Conservation (phyloP, 257 asterid genomes). For the Lavandula angustifolia region DNA sequence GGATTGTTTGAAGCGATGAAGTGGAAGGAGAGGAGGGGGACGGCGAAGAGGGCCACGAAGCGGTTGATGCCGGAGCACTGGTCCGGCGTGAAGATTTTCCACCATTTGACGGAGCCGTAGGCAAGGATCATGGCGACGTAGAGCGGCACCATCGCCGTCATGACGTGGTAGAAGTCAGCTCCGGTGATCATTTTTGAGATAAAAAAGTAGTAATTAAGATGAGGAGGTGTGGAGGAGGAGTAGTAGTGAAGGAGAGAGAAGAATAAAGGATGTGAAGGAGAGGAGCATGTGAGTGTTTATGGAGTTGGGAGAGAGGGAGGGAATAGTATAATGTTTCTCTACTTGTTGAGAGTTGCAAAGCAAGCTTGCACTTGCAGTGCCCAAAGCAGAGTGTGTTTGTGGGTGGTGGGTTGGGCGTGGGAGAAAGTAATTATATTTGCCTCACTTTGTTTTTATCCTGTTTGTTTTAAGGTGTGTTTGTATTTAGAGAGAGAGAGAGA, state of each 20-base stretch:
- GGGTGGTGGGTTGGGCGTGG: conserved; percentile 17
- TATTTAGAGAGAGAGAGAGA: conserved; percentile 28
- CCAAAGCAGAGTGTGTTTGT: conserved; percentile 45
- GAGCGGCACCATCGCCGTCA: conserved; percentile 90
- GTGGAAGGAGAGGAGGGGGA: conserved; percentile 85
- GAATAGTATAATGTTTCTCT: conserved; percentile 27
- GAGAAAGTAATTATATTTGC: conserved; percentile 35
- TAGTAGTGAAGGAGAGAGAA: not conserved
- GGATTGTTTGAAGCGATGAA: conserved; percentile 81
- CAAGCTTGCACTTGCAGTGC: conserved; percentile 55
- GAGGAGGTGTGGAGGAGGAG: too few relatives aligned
- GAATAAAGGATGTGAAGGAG: conserved; percentile 25
- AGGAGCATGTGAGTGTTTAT: conserved; percentile 46
- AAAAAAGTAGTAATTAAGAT: too few relatives aligned
- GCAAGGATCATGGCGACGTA: conserved; percentile 91
- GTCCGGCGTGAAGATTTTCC: conserved; percentile 89
- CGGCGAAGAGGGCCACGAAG: conserved; percentile 87
- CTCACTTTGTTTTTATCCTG: conserved; percentile 32
- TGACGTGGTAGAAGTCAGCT: conserved; percentile 79
- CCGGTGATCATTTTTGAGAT: conserved; percentile 50
- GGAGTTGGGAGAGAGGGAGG: conserved; percentile 27
- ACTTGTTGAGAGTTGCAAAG: conserved; percentile 50
- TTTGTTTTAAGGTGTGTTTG: conserved; percentile 45
- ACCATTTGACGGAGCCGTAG: conserved; percentile 93
- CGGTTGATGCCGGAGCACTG: conserved; percentile 96